Evolutionary conservation across 768 basidiomycete genomes (phyloP).

Genomic region (Cystobasidium ongulense): DNA sequence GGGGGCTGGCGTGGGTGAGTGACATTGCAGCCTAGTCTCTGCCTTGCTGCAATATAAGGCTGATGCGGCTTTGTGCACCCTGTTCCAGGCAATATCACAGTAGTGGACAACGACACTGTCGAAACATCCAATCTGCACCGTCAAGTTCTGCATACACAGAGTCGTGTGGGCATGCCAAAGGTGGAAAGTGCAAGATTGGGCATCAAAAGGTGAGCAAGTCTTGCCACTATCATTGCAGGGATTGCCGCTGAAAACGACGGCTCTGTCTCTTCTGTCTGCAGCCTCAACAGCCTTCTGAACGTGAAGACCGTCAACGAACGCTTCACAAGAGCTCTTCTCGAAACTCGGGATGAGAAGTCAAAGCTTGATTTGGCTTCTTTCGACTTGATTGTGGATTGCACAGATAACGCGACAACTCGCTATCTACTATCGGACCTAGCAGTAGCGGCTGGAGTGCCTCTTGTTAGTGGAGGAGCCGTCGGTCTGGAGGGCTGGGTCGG

Average conservation of each 20-base stretch:
- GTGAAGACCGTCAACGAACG: conserved; percentile 52
- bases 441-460: conserved; percentile 64
- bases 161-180: conserved; percentile 66
- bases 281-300: conserved; percentile 64
- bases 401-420: conserved; percentile 82
- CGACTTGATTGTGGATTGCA: conserved; percentile 81
- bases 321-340: conserved; percentile 40
- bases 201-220: conserved; percentile 55
- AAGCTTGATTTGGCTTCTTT: conserved; percentile 48
- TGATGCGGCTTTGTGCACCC: background rate
- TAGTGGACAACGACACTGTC: conserved; percentile 81
- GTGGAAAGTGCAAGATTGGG: conserved; percentile 69
- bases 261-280: conserved; percentile 42
- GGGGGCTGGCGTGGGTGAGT: conserved; percentile 79
- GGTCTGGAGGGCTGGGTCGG: conserved; percentile 47
- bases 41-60: background rate
- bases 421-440: conserved; percentile 85
- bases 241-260: background rate
- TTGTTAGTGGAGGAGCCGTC: conserved; percentile 86
- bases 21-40: background rate
- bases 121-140: conserved; percentile 83
- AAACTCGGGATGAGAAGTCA: background rate
- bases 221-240: background rate
- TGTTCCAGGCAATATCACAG: conserved; percentile 64
- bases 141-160: conserved; percentile 76